Evolutionary conservation across 75 land plant species (phyloP).

Genomic region (Isoetes taiwanensis): DNA sequence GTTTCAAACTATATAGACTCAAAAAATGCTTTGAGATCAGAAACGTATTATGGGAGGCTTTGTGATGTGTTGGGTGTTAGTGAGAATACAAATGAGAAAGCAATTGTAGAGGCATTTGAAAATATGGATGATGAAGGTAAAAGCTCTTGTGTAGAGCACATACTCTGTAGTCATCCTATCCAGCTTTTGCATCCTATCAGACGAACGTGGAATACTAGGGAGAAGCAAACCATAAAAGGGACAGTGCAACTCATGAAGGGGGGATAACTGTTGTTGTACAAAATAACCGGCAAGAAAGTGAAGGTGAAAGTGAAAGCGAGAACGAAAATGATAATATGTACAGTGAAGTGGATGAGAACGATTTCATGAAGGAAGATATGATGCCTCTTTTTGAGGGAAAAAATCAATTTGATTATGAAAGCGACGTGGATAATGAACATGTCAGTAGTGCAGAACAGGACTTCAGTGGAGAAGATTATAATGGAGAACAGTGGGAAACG

Average conservation of each 20-base stretch:
- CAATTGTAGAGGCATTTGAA: conserved; percentile 50
- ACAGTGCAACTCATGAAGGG: conserved; percentile 46
- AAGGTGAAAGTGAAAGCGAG: background rate
- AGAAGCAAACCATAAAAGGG: conserved; percentile 44
- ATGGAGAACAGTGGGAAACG: conserved; percentile 14
- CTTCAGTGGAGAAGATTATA: background rate
- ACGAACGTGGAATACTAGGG: conserved; percentile 50
- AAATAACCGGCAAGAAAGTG: background rate
- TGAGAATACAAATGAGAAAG: conserved; percentile 47
- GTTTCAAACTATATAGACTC: conserved; percentile 21
- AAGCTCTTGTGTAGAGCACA: conserved; percentile 45
- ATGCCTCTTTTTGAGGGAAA: conserved; percentile 21
- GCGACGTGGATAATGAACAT: background rate
- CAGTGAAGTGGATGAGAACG: background rate
- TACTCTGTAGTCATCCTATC: conserved; percentile 55
- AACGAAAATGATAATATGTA: background rate
- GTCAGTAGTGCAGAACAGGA: background rate
- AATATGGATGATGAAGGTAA: conserved; percentile 56
- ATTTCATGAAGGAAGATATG: no score
- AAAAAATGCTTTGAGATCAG: conserved; percentile 15
- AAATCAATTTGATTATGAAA: conserved; percentile 15
- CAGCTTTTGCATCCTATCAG: conserved; percentile 60
- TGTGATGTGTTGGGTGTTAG: conserved; percentile 55
- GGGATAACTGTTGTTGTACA: conserved; percentile 10
- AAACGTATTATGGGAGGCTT: conserved; percentile 57